Percentiles rank a stretch among this genome's conserved stretches.
phyloP scores from a whole-genome alignment of 192 early-diverging fungal genomes.

The Coemansia sp. region DNA sequence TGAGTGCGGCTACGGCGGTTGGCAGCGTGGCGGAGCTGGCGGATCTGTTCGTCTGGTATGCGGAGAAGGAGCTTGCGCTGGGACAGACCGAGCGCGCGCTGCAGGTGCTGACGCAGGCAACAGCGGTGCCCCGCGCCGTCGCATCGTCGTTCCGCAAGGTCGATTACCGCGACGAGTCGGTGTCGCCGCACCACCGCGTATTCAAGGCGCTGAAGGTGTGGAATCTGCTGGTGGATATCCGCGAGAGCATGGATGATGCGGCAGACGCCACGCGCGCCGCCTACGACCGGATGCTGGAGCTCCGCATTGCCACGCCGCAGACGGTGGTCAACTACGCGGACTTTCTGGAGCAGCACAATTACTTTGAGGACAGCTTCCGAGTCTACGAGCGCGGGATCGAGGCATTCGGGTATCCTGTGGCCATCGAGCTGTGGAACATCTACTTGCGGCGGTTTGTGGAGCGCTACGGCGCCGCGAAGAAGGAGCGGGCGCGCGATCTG shows the following conservation, averaged over 20 bases:
- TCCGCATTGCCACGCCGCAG: constrained; percentile 94
- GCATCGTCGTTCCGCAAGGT: constrained; percentile 35
- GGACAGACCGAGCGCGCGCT: constrained; percentile 72
- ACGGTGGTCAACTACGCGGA: constrained; percentile 94
- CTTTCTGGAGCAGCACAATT: constrained; percentile 86
- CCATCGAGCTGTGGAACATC: constrained; percentile 96
- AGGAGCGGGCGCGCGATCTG: constrained; percentile 92
- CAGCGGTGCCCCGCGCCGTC: constrained; percentile 59
- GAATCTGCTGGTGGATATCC: constrained; percentile 93
- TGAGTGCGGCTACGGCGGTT: constrained; percentile 65
- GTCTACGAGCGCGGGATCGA: constrained; percentile 97
- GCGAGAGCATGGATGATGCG: constrained; percentile 80
- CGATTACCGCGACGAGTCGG: constrained; percentile 78
- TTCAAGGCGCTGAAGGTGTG: constrained; percentile 89
- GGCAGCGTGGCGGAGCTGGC: constrained; percentile 83
- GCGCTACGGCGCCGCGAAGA: constrained; percentile 82
- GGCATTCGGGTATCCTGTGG: constrained; percentile 94
- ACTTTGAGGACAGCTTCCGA: constrained; percentile 94
- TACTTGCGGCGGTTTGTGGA: constrained; percentile 86
- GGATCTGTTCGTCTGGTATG: constrained; percentile 89
- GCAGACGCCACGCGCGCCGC: constrained; percentile 76
- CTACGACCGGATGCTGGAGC: constrained; percentile 91
- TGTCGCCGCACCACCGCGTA: constrained; percentile 75
- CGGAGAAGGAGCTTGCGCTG: constrained; percentile 77
- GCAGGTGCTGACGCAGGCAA: constrained; percentile 83